Evolutionary conservation across 2,329 filamentous ascomycete species (phyloP).

Genomic region (Periconia sp.): DNA sequence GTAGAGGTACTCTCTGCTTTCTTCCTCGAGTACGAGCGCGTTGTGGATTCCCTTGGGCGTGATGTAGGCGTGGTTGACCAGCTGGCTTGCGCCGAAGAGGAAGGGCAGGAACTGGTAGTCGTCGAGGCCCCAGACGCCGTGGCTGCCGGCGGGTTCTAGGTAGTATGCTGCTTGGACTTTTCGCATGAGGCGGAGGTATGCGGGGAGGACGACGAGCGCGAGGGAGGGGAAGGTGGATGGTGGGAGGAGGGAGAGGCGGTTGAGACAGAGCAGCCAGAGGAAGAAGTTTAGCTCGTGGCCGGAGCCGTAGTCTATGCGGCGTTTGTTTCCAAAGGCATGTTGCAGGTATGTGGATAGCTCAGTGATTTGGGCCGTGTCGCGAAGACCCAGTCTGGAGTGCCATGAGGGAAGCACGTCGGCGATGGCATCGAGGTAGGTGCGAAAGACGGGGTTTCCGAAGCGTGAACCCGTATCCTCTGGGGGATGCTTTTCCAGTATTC

Average conservation of each 20-base stretch:
- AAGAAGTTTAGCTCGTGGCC: slow-evolving; percentile 98
- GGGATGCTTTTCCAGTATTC: slow-evolving; percentile 71
- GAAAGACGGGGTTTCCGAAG: slow-evolving; percentile 94
- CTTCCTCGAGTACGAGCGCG: slow-evolving; percentile 84
- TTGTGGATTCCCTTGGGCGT: slow-evolving; percentile 76
- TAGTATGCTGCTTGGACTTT: slow-evolving; percentile 91
- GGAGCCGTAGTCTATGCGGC: slow-evolving; percentile 88
- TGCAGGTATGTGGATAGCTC: slow-evolving; percentile 82
- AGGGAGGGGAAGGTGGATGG: slow-evolving; percentile 73
- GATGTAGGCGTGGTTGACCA: slow-evolving; percentile 70
- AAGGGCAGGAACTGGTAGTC: slow-evolving; percentile 62
- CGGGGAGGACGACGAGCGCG: slow-evolving; percentile 77
- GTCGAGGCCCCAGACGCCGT: slow-evolving; percentile 60
- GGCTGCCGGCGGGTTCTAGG: slow-evolving; percentile 74
- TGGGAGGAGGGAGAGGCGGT: slow-evolving; percentile 73
- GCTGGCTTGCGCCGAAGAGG: slow-evolving; percentile 56
- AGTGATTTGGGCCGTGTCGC: slow-evolving; percentile 59
- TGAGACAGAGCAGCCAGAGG: slow-evolving; percentile 94
- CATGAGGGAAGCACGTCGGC: slow-evolving; percentile 57
- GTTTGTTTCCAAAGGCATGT: slow-evolving; percentile 84
- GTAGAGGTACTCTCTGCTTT: slow-evolving; percentile 82
- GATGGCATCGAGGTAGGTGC: slow-evolving; percentile 76
- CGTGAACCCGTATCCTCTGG: slow-evolving; percentile 88
- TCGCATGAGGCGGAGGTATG: slow-evolving; percentile 87
- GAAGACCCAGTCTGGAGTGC: slow-evolving; percentile 68